A percentile compares a stretch with the other conserved stretches of the same genome.
These are phyloP conservation scores for Naganishia vishniacii DNA, from an alignment of 768 basidiomycete species.

Conservation along the genomic window DNA sequence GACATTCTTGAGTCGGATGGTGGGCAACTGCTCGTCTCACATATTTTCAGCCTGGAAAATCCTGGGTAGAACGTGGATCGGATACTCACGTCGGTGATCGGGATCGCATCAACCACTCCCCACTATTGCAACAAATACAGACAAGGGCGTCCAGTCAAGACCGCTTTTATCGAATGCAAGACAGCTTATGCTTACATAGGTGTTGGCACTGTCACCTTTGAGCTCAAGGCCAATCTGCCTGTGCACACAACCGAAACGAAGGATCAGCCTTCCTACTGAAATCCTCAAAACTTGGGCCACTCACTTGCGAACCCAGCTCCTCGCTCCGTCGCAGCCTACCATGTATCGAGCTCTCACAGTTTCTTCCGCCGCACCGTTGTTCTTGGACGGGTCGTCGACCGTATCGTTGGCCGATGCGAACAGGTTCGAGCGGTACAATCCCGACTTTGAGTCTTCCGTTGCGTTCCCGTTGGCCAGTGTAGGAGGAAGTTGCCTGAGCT, in stretches of 20 bases:
- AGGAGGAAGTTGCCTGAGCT: constrained; percentile 2
- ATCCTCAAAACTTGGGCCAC: too few relatives aligned
- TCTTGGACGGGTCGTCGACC: not conserved
- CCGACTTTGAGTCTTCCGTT: constrained; percentile 15
- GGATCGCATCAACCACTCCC: constrained; percentile 24
- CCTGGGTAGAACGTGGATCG: not conserved
- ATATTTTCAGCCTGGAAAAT: not conserved
- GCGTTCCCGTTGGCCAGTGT: not conserved
- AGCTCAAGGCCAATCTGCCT: constrained; percentile 18
- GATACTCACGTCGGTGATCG: constrained; percentile 19
- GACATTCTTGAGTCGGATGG: constrained; percentile 25
- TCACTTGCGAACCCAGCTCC: constrained; percentile 24
- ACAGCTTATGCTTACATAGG: constrained; percentile 21
- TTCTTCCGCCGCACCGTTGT: constrained; percentile 1
- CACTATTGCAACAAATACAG: not conserved
- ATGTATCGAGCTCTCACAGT: constrained; percentile 10
- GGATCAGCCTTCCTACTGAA: too few relatives aligned
- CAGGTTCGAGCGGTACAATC: constrained; percentile 25
- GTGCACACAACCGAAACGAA: too few relatives aligned
- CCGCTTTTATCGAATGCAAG: not conserved
- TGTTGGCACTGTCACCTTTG: constrained; percentile 25
- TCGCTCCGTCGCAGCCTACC: constrained; percentile 25
- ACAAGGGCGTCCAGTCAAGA: too few relatives aligned
- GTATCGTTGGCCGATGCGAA: not conserved
- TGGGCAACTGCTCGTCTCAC: not conserved